Conservation (phyloP, 176 grass and related monocot species). For the Rhipidocladum racemiflorum region DNA sequence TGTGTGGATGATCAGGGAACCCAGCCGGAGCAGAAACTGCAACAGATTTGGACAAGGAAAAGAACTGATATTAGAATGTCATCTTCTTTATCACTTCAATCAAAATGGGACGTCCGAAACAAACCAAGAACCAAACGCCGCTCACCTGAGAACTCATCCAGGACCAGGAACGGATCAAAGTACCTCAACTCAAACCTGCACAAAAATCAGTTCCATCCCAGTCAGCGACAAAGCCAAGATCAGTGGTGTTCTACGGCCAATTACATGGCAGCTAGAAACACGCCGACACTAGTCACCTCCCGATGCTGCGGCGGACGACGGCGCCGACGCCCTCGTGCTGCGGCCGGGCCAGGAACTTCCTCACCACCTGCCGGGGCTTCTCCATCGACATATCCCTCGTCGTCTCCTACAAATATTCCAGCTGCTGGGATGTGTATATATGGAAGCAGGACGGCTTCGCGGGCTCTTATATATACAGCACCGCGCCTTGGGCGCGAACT, state of each 20-base stretch:
- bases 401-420: not conserved
- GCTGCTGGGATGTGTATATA: not conserved
- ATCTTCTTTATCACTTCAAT: not conserved
- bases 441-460: not conserved
- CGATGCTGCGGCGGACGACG: constrained; percentile 92
- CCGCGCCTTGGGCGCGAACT: not conserved
- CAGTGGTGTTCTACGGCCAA: not conserved
- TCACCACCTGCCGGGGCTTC: constrained; percentile 68
- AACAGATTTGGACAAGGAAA: not conserved
- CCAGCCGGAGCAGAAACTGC: constrained; percentile 79
- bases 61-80: too few relatives aligned
- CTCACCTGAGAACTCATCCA: constrained; percentile 95
- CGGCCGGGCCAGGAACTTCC: constrained; percentile 71
- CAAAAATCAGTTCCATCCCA: not conserved
- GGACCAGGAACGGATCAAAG: constrained; percentile 90
- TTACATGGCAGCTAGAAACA: not conserved
- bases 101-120: not conserved
- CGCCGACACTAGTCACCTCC: constrained; percentile 44
- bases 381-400: constrained; percentile 21
- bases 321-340: constrained; percentile 85
- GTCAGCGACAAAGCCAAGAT: not conserved
- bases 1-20: constrained; percentile 96
- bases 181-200: constrained; percentile 86
- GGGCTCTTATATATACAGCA: not conserved
- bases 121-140: not conserved